Evolutionary conservation across 2,329 filamentous ascomycete species (phyloP).

Genomic region (Colletotrichum chrysophilum): DNA sequence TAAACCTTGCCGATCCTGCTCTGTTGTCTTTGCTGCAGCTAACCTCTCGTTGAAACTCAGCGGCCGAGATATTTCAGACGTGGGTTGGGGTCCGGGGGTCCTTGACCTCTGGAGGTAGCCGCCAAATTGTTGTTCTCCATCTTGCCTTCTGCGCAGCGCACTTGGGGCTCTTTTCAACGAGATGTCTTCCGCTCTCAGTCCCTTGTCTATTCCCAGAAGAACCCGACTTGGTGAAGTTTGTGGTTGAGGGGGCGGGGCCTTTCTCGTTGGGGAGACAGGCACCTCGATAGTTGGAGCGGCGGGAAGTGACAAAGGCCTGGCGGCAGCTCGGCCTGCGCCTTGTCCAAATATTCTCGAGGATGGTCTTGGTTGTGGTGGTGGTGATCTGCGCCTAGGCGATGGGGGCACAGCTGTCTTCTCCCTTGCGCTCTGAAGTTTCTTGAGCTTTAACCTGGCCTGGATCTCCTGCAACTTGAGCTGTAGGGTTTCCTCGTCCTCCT

Average conservation of each 20-base stretch:
- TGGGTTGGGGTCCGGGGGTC: slow-evolving; percentile 35
- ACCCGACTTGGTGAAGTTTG: slow-evolving; percentile 81
- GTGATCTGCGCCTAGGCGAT: slow-evolving; percentile 7
- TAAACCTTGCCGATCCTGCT: slow-evolving; percentile 54
- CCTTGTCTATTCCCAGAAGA: slow-evolving; percentile 88
- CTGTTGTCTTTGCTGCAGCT: slow-evolving; percentile 69
- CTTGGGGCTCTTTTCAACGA: slow-evolving; percentile 78
- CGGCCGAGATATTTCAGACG: slow-evolving; percentile 41
- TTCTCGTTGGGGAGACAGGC: slow-evolving; percentile 74
- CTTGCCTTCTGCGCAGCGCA: slow-evolving; percentile 39
- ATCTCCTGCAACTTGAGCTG: slow-evolving; percentile 88
- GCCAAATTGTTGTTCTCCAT: slow-evolving; percentile 31
- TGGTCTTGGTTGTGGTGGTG: slow-evolving; percentile 20
- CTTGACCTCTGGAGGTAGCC: slow-evolving; percentile 51
- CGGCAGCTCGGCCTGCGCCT: slow-evolving; percentile 8
- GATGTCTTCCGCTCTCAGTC: slow-evolving; percentile 78
- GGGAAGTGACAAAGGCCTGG: slow-evolving; percentile 24
- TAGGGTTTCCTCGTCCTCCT: slow-evolving; percentile 89
- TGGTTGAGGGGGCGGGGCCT: slow-evolving; percentile 53
- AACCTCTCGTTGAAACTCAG: slow-evolving; percentile 85
- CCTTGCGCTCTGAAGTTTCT: slow-evolving; percentile 77
- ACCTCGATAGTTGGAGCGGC: slow-evolving; percentile 63
- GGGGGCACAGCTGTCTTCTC: slow-evolving; percentile 33
- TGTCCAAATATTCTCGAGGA: slow-evolving; percentile 31
- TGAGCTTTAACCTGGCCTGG: slow-evolving; percentile 84